A percentile compares a stretch with the other conserved stretches of the same genome.
Conservation (phyloP, 2,329 filamentous ascomycete genomes). For the Aaosphaeria pasadenensis region DNA sequence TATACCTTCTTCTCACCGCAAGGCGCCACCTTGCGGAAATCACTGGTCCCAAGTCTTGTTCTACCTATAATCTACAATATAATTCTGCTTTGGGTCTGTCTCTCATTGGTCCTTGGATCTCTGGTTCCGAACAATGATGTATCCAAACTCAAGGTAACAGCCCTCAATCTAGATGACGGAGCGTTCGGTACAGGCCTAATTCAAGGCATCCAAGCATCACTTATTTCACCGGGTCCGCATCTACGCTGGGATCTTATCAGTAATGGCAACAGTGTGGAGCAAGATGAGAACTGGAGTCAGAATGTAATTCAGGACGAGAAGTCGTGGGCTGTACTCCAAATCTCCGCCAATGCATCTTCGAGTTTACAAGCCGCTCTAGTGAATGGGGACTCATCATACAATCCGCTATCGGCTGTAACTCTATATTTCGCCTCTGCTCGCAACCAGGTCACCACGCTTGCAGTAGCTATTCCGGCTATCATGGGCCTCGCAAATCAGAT, state of each 20-base stretch:
- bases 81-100: conserved; percentile 4
- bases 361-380: neutral
- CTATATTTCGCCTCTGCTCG: conserved; percentile 6
- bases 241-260: neutral
- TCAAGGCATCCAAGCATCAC: neutral
- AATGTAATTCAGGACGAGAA: conserved; percentile 2
- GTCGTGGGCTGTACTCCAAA: conserved; percentile 4
- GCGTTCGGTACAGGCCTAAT: neutral
- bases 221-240: neutral
- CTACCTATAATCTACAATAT: conserved; percentile 4
- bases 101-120: conserved; percentile 5
- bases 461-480: conserved; percentile 2
- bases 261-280: neutral
- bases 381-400: conserved; percentile 2
- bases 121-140: conserved; percentile 3
- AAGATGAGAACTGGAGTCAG: neutral
- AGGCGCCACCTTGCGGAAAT: neutral
- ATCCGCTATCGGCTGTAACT: conserved; percentile 2
- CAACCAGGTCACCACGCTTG: conserved; percentile 2
- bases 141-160: conserved; percentile 1
- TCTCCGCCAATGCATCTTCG: neutral
- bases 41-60: conserved; percentile 1
- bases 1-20: neutral
- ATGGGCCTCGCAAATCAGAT: neutral
- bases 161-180: neutral